These are phyloP conservation scores for Dalbergia cultrata DNA, from an alignment of 306 rosid genomes.

Conservation along the genomic window DNA sequence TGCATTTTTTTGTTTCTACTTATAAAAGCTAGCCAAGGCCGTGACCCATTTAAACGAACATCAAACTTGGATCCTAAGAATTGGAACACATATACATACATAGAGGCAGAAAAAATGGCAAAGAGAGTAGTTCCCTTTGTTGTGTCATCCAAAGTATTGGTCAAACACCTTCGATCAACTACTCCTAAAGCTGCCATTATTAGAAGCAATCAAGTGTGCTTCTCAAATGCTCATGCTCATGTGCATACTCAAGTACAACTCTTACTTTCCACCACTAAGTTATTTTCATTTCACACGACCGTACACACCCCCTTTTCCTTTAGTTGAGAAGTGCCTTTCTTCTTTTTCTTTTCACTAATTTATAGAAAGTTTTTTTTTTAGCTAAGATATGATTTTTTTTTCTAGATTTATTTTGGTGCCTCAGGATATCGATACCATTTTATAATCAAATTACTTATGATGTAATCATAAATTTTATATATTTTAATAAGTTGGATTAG, in stretches of 20 bases:
- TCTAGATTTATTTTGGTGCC: too few relatives aligned
- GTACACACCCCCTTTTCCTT: too few relatives aligned
- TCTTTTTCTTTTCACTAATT: too few relatives aligned
- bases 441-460: too few relatives aligned
- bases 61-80: not conserved
- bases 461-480: too few relatives aligned
- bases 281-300: not conserved
- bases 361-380: too few relatives aligned
- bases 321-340: too few relatives aligned
- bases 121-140: conserved; percentile 42
- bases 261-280: not conserved
- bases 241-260: conserved; percentile 42
- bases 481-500: too few relatives aligned
- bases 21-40: not conserved
- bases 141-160: conserved; percentile 28
- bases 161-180: conserved; percentile 43
- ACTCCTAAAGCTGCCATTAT: conserved; percentile 1
- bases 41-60: not conserved
- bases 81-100: not conserved
- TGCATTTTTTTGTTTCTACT: not conserved
- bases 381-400: too few relatives aligned
- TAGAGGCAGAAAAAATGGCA: conserved; percentile 45
- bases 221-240: conserved; percentile 41
- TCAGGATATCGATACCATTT: too few relatives aligned
- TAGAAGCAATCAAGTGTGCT: conserved; percentile 23